Conservation (phyloP, 2,329 filamentous ascomycete genomes). For the Fusarium guadeloupense region DNA sequence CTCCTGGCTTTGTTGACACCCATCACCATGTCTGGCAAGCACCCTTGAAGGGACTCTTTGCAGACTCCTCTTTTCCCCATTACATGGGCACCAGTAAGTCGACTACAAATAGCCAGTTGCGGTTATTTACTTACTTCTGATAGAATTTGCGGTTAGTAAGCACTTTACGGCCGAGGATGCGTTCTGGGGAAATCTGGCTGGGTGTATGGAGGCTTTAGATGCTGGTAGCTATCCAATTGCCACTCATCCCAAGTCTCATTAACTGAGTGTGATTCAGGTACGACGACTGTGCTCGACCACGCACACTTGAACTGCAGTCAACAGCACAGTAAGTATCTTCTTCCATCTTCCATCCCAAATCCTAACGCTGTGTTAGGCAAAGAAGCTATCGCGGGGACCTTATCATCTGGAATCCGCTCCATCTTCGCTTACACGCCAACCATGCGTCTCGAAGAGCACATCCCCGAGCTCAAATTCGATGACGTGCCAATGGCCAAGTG, state of each 20-base stretch:
- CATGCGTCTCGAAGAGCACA: neutral
- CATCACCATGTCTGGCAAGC: slow-evolving; percentile 21
- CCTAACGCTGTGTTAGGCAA: neutral
- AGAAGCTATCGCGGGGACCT: slow-evolving; percentile 1
- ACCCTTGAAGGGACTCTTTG: slow-evolving; percentile 7
- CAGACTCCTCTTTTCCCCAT: neutral
- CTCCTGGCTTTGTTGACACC: slow-evolving; percentile 16
- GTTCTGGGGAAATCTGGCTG: slow-evolving; percentile 26
- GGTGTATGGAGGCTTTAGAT: slow-evolving; percentile 19
- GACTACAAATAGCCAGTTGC: neutral
- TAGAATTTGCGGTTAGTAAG: neutral
- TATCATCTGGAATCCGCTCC: slow-evolving; percentile 4
- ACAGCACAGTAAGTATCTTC: neutral
- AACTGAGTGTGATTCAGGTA: neutral
- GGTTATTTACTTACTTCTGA: neutral
- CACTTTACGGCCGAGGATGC: neutral
- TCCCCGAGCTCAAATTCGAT: neutral
- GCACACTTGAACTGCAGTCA: slow-evolving; percentile 13
- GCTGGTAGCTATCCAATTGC: neutral
- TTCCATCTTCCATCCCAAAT: neutral
- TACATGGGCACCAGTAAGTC: slow-evolving; percentile 5
- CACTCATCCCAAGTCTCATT: neutral
- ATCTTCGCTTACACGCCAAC: slow-evolving; percentile 10
- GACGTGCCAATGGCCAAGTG: neutral
- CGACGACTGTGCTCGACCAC: slow-evolving; percentile 24